Conservation (phyloP, 1,139 yeast genomes). For the Geotrichum reessii region DNA sequence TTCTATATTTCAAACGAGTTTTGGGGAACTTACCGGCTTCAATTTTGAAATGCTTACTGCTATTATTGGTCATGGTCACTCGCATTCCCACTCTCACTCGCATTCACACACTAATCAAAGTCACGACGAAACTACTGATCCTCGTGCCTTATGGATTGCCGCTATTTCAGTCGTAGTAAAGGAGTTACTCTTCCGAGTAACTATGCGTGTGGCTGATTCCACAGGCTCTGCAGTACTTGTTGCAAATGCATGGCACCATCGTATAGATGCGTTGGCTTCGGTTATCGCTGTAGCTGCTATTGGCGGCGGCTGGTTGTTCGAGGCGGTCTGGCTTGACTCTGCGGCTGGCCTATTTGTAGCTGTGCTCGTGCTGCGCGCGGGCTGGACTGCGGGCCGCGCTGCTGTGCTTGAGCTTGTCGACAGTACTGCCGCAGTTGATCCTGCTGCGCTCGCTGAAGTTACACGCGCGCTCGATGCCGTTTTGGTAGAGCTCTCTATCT, state of each 20-base stretch:
- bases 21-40: constrained; percentile 56
- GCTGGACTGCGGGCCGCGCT: constrained; percentile 62
- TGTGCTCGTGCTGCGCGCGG: constrained; percentile 73
- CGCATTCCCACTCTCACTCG: constrained; percentile 13
- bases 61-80: constrained; percentile 39
- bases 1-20: constrained; percentile 84
- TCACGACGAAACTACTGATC: constrained; percentile 48
- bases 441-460: not conserved
- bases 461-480: not conserved
- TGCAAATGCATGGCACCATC: constrained; percentile 98
- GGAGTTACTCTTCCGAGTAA: constrained; percentile 78
- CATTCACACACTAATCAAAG: constrained; percentile 42
- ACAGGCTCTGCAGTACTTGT: constrained; percentile 82
- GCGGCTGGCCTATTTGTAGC: constrained; percentile 88
- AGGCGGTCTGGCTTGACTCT: constrained; percentile 80
- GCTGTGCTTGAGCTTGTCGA: constrained; percentile 77
- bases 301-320: constrained; percentile 72
- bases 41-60: constrained; percentile 18
- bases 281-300: constrained; percentile 85
- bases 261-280: constrained; percentile 89
- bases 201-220: constrained; percentile 67
- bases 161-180: constrained; percentile 78
- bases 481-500: constrained; percentile 3
- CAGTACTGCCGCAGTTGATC: constrained; percentile 30
- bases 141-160: constrained; percentile 96